Evolutionary conservation across 371 early-diverging fungal genomes (phyloP).

Genomic region (Vairimorpha necatrix): DNA sequence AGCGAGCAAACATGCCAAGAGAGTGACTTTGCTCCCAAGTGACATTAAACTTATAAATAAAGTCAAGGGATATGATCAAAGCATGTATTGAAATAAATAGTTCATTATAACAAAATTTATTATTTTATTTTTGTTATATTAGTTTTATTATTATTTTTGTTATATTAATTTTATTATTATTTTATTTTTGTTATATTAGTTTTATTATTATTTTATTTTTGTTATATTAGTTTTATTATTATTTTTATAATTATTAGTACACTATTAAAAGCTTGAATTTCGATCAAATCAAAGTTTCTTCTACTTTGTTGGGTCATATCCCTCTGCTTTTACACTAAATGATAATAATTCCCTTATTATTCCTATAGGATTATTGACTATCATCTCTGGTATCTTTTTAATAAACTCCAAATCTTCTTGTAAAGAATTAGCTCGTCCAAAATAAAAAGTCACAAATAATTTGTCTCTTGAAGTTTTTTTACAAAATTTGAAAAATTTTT

Average conservation of each 20-base stretch:
- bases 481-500: constrained; percentile 50
- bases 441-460: constrained; percentile 40
- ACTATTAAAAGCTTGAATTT: too few species aligned
- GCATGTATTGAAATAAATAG: background rate
- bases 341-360: constrained; percentile 33
- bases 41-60: background rate
- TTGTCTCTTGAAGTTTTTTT: constrained; percentile 18
- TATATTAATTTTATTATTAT: too few species aligned
- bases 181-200: too few species aligned
- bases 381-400: constrained; percentile 33
- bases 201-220: background rate
- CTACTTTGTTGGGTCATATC: constrained; percentile 10
- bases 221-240: too few species aligned
- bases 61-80: background rate
- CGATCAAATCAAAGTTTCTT: background rate
- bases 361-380: constrained; percentile 39
- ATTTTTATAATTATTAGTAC: too few species aligned
- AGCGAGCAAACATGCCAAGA: background rate
- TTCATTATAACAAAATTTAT: background rate
- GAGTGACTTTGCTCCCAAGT: background rate
- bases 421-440: constrained; percentile 29
- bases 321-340: constrained; percentile 43
- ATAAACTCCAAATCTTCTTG: constrained; percentile 46
- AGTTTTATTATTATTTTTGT: too few species aligned
- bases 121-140: background rate